Evolutionary conservation across 106 monocot species (phyloP).

Genomic region (Phalaenopsis equestris): DNA sequence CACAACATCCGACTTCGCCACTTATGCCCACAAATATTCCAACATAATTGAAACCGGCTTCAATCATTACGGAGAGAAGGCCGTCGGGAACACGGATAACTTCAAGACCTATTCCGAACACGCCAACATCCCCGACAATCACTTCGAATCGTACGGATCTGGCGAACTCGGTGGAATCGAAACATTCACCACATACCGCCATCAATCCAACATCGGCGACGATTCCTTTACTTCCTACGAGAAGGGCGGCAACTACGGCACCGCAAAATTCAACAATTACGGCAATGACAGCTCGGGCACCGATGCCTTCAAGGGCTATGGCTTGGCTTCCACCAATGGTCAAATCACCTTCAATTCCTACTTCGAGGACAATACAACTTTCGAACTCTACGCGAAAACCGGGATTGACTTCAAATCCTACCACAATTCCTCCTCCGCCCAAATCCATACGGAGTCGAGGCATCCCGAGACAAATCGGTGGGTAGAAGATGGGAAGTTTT

Average conservation of each 20-base stretch:
- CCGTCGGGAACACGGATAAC: conserved; percentile 17
- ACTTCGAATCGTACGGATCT: conserved; percentile 73
- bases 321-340: conserved; percentile 11
- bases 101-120: conserved; percentile 60
- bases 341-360: background rate
- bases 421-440: conserved; percentile 20
- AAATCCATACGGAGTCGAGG: background rate
- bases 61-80: conserved; percentile 44
- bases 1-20: conserved; percentile 25
- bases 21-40: conserved; percentile 47
- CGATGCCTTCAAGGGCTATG: conserved; percentile 43
- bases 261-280: conserved; percentile 52
- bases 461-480: background rate
- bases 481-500: conserved; percentile 25
- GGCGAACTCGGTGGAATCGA: conserved; percentile 23
- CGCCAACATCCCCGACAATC: conserved; percentile 61
- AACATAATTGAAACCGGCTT: conserved; percentile 65
- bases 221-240: conserved; percentile 71
- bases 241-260: conserved; percentile 30
- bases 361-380: conserved; percentile 38
- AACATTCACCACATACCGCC: conserved; percentile 59
- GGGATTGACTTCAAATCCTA: conserved; percentile 39
- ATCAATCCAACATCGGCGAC: conserved; percentile 79
- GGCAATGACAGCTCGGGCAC: conserved; percentile 58
- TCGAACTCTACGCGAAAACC: conserved; percentile 49